Evolutionary conservation across 805 yeast genomes (phyloP).

Genomic region (Candida insectalens): DNA sequence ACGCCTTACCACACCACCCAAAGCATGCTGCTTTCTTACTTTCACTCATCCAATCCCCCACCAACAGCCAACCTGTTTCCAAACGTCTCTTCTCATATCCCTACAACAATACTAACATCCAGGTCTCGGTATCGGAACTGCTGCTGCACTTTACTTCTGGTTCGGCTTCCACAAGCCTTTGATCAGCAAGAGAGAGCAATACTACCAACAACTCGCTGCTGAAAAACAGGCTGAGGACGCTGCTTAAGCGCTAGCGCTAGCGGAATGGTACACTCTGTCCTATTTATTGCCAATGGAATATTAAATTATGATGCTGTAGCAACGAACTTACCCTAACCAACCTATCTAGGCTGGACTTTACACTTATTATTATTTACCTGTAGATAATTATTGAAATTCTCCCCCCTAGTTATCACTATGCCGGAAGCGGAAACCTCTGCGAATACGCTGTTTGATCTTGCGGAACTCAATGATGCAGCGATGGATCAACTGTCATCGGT

Average conservation of each 20-base stretch:
- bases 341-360: no score
- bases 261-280: no score
- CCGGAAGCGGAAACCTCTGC: no score
- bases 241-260: conserved; percentile 12
- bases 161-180: conserved; percentile 70
- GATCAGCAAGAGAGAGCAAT: conserved; percentile 72
- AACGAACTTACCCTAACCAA: no score
- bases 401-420: no score
- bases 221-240: conserved; percentile 54
- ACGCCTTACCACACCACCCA: no score
- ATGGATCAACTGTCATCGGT: background rate
- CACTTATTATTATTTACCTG: no score
- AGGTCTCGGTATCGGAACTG: conserved; percentile 25
- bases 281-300: no score
- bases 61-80: no score
- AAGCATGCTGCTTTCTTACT: background rate
- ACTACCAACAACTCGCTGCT: conserved; percentile 71
- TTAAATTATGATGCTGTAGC: no score
- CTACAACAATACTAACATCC: conserved; percentile 6
- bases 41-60: background rate
- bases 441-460: background rate
- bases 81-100: background rate
- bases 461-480: background rate
- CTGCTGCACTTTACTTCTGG: conserved; percentile 73
- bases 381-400: no score